phyloP scores from a whole-genome alignment of 2,329 filamentous ascomycete species.

The Colletotrichum musicola region DNA sequence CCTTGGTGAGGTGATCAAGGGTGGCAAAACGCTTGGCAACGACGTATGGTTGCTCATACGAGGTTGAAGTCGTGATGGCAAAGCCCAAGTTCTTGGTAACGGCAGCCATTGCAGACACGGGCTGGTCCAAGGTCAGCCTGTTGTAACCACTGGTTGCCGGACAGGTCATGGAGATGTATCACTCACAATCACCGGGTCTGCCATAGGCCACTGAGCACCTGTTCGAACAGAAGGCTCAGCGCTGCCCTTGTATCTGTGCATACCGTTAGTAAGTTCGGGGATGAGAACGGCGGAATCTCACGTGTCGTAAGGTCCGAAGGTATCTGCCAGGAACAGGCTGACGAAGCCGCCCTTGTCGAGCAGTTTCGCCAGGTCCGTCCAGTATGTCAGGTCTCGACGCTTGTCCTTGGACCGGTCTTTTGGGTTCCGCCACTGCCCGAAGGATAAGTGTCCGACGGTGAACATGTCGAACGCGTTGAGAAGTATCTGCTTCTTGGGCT shows the following conservation, averaged over 20 bases:
- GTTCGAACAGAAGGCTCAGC: slow-evolving; percentile 68
- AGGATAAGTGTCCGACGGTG: slow-evolving; percentile 23
- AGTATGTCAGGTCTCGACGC: slow-evolving; percentile 56
- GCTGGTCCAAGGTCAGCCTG: not conserved
- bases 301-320: slow-evolving; percentile 70
- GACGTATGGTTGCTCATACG: slow-evolving; percentile 72
- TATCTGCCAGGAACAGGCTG: slow-evolving; percentile 73
- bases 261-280: not conserved
- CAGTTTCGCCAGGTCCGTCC: slow-evolving; percentile 73
- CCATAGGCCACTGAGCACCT: slow-evolving; percentile 74
- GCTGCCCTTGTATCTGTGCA: slow-evolving; percentile 55
- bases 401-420: slow-evolving; percentile 28
- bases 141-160: too few relatives aligned
- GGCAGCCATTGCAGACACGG: slow-evolving; percentile 69
- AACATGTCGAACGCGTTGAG: slow-evolving; percentile 32
- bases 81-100: slow-evolving; percentile 74
- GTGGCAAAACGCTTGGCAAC: slow-evolving; percentile 73
- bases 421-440: slow-evolving; percentile 29
- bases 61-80: slow-evolving; percentile 72
- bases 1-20: slow-evolving; percentile 71
- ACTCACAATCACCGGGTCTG: slow-evolving; percentile 70
- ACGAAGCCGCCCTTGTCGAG: slow-evolving; percentile 74
- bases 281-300: slow-evolving; percentile 45
- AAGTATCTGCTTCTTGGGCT: slow-evolving; percentile 18
- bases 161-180: too few relatives aligned